Evolutionary conservation across 2,329 filamentous ascomycete genomes (phyloP).

Genomic region (Aspergillus tanneri): DNA sequence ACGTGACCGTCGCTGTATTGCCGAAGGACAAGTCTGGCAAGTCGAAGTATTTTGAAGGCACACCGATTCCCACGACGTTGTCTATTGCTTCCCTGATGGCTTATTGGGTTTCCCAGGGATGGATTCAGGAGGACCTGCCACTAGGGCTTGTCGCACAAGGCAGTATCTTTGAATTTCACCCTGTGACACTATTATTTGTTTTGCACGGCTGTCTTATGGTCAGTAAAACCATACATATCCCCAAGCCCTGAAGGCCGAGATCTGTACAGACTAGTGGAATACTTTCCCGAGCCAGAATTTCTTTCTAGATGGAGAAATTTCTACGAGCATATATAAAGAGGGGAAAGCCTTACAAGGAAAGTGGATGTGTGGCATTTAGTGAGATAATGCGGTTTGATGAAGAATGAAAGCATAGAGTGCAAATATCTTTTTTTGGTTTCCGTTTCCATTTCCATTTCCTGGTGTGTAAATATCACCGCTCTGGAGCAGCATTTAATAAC

Average conservation of each 20-base stretch:
- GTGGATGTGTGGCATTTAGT: slow-evolving; percentile 15
- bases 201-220: slow-evolving; percentile 93
- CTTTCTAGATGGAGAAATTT: slow-evolving; percentile 19
- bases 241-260: slow-evolving; percentile 63
- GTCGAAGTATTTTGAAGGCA: slow-evolving; percentile 93
- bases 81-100: slow-evolving; percentile 80
- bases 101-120: slow-evolving; percentile 80
- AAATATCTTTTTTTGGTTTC: slow-evolving; percentile 3
- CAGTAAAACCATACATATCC: slow-evolving; percentile 90
- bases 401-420: slow-evolving; percentile 15
- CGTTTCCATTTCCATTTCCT: neutral
- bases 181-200: slow-evolving; percentile 75
- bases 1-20: slow-evolving; percentile 84
- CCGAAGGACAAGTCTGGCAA: slow-evolving; percentile 92
- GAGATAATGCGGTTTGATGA: slow-evolving; percentile 14
- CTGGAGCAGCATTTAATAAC: neutral
- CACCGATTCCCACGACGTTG: slow-evolving; percentile 88
- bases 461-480: neutral
- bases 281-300: slow-evolving; percentile 12
- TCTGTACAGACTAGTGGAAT: slow-evolving; percentile 11
- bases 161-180: slow-evolving; percentile 76
- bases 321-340: slow-evolving; percentile 21
- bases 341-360: slow-evolving; percentile 8
- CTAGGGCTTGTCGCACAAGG: slow-evolving; percentile 68
- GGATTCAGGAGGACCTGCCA: slow-evolving; percentile 77